Evolutionary conservation across 495 filamentous ascomycete species (phyloP).

Genomic region (Terfezia claveryi): DNA sequence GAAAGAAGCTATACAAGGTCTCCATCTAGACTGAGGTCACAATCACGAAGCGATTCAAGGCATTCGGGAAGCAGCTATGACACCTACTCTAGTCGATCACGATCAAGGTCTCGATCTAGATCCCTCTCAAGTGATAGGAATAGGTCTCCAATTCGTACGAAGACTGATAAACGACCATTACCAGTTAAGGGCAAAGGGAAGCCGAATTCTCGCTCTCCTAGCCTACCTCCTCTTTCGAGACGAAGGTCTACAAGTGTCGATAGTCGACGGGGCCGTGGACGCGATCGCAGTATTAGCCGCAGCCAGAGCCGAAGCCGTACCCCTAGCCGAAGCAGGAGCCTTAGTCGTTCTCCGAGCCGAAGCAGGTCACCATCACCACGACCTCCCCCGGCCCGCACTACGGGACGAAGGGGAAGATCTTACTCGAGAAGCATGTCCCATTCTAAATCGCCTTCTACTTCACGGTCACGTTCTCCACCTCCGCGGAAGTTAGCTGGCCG

Average conservation of each 20-base stretch:
- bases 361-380: too few species aligned
- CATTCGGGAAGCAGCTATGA: conserved; percentile 3
- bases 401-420: too few species aligned
- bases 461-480: not conserved
- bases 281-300: not conserved
- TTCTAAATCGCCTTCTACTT: not conserved
- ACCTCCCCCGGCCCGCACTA: too few species aligned
- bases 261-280: conserved; percentile 1
- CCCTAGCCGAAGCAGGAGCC: not conserved
- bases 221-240: not conserved
- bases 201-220: too few species aligned
- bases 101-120: conserved; percentile 20
- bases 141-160: not conserved
- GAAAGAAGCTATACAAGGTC: conserved; percentile 17
- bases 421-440: too few species aligned
- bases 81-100: conserved; percentile 20
- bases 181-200: too few species aligned
- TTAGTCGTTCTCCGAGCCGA: not conserved
- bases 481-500: not conserved
- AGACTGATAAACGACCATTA: too few species aligned
- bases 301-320: not conserved
- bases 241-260: not conserved
- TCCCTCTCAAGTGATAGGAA: not conserved
- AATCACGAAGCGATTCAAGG: conserved; percentile 3
- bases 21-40: conserved; percentile 3